Evolutionary conservation across 169 alveolate genomes (phyloP).

Genomic region (Eimeria falciformis): DNA sequence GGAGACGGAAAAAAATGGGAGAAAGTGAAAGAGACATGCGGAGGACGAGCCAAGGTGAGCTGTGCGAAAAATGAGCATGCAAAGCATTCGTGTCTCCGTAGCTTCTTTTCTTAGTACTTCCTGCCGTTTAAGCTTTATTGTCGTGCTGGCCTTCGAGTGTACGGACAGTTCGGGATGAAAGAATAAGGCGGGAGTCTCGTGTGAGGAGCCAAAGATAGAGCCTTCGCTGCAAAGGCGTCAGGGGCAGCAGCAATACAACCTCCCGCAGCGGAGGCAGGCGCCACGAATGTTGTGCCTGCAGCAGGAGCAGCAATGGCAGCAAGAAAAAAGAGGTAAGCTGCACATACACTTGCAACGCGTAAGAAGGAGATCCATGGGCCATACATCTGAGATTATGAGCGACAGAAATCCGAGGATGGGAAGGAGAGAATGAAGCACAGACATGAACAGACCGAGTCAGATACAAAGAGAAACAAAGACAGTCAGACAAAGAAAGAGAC

Average conservation of each 20-base stretch:
- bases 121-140: no score
- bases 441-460: not conserved
- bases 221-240: conserved; percentile 36
- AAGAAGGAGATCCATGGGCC: not conserved
- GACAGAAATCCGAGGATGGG: not conserved
- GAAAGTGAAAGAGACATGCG: no score
- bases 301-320: conserved; percentile 6
- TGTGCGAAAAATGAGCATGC: no score
- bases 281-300: conserved; percentile 30
- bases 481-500: not conserved
- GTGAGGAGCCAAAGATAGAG: conserved; percentile 55
- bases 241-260: conserved; percentile 35
- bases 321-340: not conserved
- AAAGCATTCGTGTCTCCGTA: no score
- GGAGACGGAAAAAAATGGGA: no score
- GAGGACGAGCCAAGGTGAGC: no score
- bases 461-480: not conserved
- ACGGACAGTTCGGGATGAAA: not conserved
- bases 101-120: no score
- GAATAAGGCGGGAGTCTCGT: not conserved
- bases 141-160: no score
- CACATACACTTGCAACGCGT: no score
- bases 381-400: not conserved
- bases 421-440: no score
- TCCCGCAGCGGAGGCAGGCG: conserved; percentile 29